phyloP scores from a whole-genome alignment of 345 rosid species.

The Syzygium aqueum region DNA sequence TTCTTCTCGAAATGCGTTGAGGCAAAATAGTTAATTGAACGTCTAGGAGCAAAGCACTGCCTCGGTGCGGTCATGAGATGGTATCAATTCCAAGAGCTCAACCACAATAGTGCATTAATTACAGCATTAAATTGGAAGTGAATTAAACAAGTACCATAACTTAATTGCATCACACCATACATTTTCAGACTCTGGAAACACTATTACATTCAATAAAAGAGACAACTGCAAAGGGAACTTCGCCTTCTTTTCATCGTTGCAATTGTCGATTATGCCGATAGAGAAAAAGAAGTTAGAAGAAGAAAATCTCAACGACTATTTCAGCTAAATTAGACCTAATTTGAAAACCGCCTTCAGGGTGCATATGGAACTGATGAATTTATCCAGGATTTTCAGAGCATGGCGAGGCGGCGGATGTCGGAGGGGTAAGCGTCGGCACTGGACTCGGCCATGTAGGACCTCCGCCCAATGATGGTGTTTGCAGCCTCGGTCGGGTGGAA shows the following conservation, averaged over 20 bases:
- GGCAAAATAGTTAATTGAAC: not conserved
- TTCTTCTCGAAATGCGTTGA: too few species aligned
- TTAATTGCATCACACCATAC: not conserved
- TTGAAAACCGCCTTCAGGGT: not conserved
- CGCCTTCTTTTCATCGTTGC: not conserved
- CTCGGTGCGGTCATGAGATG: not conserved
- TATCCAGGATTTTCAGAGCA: constrained; percentile 18
- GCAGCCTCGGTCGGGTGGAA: constrained; percentile 65
- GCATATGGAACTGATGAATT: not conserved
- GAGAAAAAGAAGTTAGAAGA: not conserved
- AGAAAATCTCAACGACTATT: not conserved
- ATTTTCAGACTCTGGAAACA: not conserved
- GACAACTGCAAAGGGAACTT: not conserved
- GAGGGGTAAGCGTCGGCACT: constrained; percentile 48
- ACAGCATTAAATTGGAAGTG: not conserved
- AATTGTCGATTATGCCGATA: not conserved
- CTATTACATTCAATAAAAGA: not conserved
- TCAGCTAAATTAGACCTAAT: not conserved
- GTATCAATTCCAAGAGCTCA: not conserved
- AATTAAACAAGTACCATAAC: not conserved
- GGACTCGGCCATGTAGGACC: constrained; percentile 46
- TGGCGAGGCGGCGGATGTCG: constrained; percentile 46
- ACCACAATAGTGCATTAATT: not conserved
- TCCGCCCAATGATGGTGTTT: constrained; percentile 32
- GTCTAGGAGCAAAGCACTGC: not conserved